Evolutionary conservation across 805 yeast species (phyloP).

Genomic region (Saccharomyces eubayanus): DNA sequence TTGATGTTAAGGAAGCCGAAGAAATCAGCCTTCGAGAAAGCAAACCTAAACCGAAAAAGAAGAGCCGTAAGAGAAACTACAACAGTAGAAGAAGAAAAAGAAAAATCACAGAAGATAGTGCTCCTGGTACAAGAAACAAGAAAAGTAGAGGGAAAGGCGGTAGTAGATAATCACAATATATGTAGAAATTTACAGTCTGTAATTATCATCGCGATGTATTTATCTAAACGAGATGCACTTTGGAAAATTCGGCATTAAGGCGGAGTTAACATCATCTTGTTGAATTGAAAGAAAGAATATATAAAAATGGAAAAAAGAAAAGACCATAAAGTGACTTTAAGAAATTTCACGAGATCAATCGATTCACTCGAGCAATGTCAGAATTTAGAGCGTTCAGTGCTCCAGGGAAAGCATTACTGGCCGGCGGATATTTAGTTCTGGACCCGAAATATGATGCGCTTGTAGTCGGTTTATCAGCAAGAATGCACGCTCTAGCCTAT

Average conservation of each 20-base stretch:
- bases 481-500: slow-evolving; percentile 66
- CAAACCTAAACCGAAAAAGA: neutral
- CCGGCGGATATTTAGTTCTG: slow-evolving; percentile 90
- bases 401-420: slow-evolving; percentile 90
- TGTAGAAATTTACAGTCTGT: neutral
- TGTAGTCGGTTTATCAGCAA: slow-evolving; percentile 78
- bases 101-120: slow-evolving; percentile 3
- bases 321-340: neutral
- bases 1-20: neutral
- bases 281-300: neutral
- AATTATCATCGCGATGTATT: neutral
- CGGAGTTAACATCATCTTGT: neutral
- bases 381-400: slow-evolving; percentile 60
- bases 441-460: slow-evolving; percentile 68
- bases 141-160: neutral
- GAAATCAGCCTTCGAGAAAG: neutral
- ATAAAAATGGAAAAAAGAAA: neutral
- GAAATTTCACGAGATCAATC: neutral
- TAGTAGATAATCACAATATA: neutral
- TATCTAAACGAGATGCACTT: neutral
- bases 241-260: neutral
- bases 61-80: neutral
- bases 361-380: slow-evolving; percentile 1
- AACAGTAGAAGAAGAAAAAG: neutral
- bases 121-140: neutral